Evolutionary conservation across 805 yeast genomes (phyloP), one percentile per base, ranked within the genome.

Genomic region (Kazachstania viticola): DNA sequence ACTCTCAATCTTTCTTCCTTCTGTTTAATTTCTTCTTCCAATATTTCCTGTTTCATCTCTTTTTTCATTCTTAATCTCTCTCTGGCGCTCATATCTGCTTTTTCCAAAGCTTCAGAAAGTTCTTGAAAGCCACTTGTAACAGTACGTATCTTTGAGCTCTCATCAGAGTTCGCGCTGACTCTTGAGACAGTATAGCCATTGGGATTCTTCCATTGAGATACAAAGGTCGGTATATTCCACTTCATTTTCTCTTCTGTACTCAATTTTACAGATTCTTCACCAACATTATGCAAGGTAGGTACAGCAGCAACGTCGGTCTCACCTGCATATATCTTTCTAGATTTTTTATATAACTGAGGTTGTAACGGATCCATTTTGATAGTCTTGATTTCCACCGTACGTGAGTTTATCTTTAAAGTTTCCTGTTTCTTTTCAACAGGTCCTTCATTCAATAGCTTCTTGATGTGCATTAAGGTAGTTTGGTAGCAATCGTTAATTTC

Each of bases 161-260:
- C 56, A 3, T 64, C 58, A 1, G 64, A 65, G 33, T 62, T 67
- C 11, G 69, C 67, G 2, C 73, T 66, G 34, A 82, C 61, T 37
- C 96, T 63, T 46, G 79, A 74, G 28, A 87, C 76, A 1, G 94
- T 75, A 49, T 75, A 83, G 1, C 97, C 96, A 44, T 81, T 79
- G 13, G 87, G 82, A 54, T 91, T 91, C 54, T 85, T 87, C 96
- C 97, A 91, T 53, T 83, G 84, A 1, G 97, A 88, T 0, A 88
- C 71, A 1, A 93, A 83, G 0, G 94, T 76, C 0, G 97, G 97
- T 19, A 91, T 84, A 29, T 69, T 67, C 95, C 96, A 88, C 38
- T 71, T 67, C 17, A 70, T 73, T 40, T 75, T 80, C 32, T 85
- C 94, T 42, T 78, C 82, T 17, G 72, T 71, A 0, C 85, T 70